Evolutionary conservation across 768 basidiomycete species (phyloP), one percentile per base, ranked within the genome.

Genomic region (Russula olivacea): DNA sequence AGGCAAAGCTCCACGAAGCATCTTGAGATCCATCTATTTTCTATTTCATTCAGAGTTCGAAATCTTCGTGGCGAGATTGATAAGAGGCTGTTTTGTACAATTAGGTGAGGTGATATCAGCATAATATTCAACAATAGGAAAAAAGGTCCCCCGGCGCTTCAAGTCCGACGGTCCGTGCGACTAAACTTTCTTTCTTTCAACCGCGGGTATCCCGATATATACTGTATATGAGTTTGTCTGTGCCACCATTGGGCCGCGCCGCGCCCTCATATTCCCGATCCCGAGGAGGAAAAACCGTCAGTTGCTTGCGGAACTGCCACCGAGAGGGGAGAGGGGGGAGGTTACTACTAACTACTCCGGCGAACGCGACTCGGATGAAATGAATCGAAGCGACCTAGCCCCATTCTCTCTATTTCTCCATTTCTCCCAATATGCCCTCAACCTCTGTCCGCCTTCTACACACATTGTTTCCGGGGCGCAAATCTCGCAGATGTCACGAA

Each of bases 231-330:
- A 47, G 14, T 6, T 40, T 40, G 38, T 47, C n/a, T 47, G 3
- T 21, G 4, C 45, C 45, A 47, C 45, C 45, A 21, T 21, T 47
- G 45, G 45, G 45, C 45, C 11, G 45, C 45, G 45, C 45, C 45
- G 19, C 45, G 9, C 45, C n/a, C n/a, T 21, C 30, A 38, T 58
- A 64, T 55, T 38, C 30, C 61, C 53, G 57, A 66, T 54, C 38
- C 61, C 61, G 53, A 64, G 65, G 61, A 64, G 65, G 30, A 30
- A 54, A 47, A n/a, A 10, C 21, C 47, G 43, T 49, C 30, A 55
- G 49, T 54, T 58, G 28, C 61, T 47, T 47, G 45, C 11, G 45
- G 45, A 51, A 54, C 30, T 41, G 23, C 48, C 15, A 36, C 65
- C 61, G 48, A 43, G 47, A 45, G 50, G 34, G 5, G 9, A 47